phyloP scores from a whole-genome alignment of 2,329 filamentous ascomycete species.

The Cadophora malorum region DNA sequence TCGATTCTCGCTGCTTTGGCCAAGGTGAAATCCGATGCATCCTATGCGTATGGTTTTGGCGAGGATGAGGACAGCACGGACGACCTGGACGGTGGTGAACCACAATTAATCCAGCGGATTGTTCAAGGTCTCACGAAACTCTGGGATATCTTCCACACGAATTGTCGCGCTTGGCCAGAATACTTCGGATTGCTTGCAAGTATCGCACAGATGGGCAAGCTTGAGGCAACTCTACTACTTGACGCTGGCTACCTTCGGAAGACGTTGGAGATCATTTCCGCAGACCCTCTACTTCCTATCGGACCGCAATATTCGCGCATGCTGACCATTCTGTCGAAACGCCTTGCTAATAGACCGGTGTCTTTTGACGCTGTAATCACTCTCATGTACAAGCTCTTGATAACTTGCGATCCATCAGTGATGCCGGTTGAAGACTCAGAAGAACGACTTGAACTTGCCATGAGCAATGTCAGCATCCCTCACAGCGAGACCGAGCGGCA shows the following conservation, averaged over 20 bases:
- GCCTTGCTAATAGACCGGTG: constrained; percentile 57
- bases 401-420: constrained; percentile 37
- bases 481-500: constrained; percentile 56
- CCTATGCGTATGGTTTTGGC: constrained; percentile 54
- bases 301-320: constrained; percentile 60
- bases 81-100: constrained; percentile 44
- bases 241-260: constrained; percentile 65
- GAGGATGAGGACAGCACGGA: constrained; percentile 41
- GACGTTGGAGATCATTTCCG: constrained; percentile 44
- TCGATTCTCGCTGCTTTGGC: constrained; percentile 60
- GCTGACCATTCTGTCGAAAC: constrained; percentile 57
- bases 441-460: constrained; percentile 49
- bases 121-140: constrained; percentile 59
- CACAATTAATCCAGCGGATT: constrained; percentile 40
- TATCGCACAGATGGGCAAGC: constrained; percentile 67
- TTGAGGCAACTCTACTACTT: constrained; percentile 65
- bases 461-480: constrained; percentile 46
- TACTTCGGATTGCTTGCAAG: constrained; percentile 73
- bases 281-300: constrained; percentile 40
- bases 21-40: constrained; percentile 56
- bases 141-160: constrained; percentile 67
- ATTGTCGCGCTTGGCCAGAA: constrained; percentile 75
- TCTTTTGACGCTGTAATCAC: constrained; percentile 61
- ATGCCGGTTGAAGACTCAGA: constrained; percentile 48
- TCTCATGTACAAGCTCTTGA: constrained; percentile 51